Evolutionary conservation across 1,284 basidiomycete genomes (phyloP), one percentile per base, ranked within the genome.

Genomic region (Somion occarium): DNA sequence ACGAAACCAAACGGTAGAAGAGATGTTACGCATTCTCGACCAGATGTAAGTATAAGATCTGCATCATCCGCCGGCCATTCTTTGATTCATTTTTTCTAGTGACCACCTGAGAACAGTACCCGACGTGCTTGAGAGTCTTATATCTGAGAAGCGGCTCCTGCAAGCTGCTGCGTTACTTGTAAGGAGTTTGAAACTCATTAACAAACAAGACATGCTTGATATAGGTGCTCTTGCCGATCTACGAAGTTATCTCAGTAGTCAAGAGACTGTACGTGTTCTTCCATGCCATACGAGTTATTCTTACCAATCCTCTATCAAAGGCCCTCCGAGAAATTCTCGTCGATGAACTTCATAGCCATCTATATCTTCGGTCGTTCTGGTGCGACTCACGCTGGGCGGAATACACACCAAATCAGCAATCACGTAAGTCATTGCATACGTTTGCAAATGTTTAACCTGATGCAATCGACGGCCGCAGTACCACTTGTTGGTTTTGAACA

Each of bases 311-410:
- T 19, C 42, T 46, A 20, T 47, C 27, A 4, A 57, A 95, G 91
- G 86, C 90, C 9, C 70, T 98, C 43, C 79, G 89, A 48, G 95
- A 99, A 57, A 97, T 99, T 52, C 71, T 99, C 48, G 77, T 97
- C 15, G 97, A 99, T 59, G 97, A 99, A 65, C 76, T 99, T 22
- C 95, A 99, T 66, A 94, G 87, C 61, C 97, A 99, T 68, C 72
- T 99, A n/a, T 99, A 98, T 68, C 80, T 99, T 53, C 98, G 97
- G 65, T 93, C 89, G 5, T 95, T 93, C 67, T 98, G 94, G 83
- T 96, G 91, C 65, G 96, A 99, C 59, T 81, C 83, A 7, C 82
- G 96, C 43, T 99, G 97, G 97, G 76, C 82, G 23, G 71, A 88
- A 0, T 98, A 98, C 67, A 72, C 76, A 7, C 84, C 88, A 0